Conservation (phyloP, 2,329 filamentous ascomycete species). For the Pezicula radicicola region DNA sequence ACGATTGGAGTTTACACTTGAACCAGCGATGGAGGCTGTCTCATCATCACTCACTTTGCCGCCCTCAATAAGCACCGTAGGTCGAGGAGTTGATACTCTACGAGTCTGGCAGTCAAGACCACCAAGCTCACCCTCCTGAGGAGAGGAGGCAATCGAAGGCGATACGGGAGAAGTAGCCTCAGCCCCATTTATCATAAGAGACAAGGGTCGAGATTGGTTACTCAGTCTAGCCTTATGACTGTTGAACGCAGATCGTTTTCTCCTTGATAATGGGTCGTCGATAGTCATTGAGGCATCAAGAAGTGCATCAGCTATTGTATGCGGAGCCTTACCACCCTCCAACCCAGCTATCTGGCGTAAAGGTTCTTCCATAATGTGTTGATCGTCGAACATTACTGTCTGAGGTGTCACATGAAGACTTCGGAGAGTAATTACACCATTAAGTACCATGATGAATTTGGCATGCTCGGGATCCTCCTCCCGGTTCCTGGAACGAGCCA, state of each 20-base stretch:
- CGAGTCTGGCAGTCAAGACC: conserved; percentile 11
- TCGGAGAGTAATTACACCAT: conserved; percentile 71
- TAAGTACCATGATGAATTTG: conserved; percentile 43
- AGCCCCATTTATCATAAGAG: conserved; percentile 12
- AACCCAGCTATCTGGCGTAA: conserved; percentile 30
- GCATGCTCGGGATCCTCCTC: conserved; percentile 29
- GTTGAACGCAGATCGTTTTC: conserved; percentile 49
- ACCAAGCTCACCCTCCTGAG: conserved; percentile 14
- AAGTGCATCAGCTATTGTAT: conserved; percentile 86
- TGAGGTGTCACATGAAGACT: conserved; percentile 77
- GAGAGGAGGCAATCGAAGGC: conserved; percentile 18
- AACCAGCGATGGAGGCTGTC: conserved; percentile 23
- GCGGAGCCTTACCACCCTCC: conserved; percentile 35
- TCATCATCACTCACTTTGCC: conserved; percentile 27
- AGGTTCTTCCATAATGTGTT: conserved; percentile 48
- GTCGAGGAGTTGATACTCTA: conserved; percentile 11
- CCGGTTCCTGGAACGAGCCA: conserved; percentile 68
- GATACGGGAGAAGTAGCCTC: conserved; percentile 16
- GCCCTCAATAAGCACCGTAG: conserved; percentile 8
- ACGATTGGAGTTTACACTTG: conserved; percentile 33
- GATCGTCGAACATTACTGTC: conserved; percentile 89
- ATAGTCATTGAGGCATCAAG: conserved; percentile 90
- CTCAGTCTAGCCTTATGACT: conserved; percentile 44
- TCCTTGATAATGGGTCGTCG: conserved; percentile 60
- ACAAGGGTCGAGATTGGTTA: conserved; percentile 19